phyloP scores from a whole-genome alignment of 2,329 filamentous ascomycete species.

The Paramyrothecium sp. region DNA sequence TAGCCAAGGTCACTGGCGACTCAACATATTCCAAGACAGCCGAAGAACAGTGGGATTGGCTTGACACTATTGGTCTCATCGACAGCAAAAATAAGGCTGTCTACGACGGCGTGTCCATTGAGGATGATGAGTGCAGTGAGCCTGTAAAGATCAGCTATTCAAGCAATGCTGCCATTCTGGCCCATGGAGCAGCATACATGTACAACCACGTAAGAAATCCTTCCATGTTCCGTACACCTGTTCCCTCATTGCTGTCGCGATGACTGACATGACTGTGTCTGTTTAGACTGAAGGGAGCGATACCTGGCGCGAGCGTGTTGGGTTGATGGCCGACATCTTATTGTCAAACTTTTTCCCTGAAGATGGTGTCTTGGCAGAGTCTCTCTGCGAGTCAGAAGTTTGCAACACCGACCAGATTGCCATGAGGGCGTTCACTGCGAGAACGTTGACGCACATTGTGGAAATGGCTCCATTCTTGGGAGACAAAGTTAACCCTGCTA shows the following conservation, averaged over 20 bases:
- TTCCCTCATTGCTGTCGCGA: neutral
- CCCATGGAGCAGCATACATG: conserved; percentile 62
- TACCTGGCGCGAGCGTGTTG: conserved; percentile 51
- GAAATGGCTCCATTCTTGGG: conserved; percentile 54
- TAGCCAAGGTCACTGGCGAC: conserved; percentile 69
- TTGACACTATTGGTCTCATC: conserved; percentile 54
- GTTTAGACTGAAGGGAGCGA: conserved; percentile 43
- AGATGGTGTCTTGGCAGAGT: conserved; percentile 56
- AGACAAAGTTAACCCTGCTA: conserved; percentile 46
- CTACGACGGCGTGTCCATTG: conserved; percentile 55
- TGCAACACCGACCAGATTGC: conserved; percentile 64
- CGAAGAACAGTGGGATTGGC: conserved; percentile 63
- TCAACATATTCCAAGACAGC: conserved; percentile 64
- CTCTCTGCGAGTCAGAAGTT: conserved; percentile 54
- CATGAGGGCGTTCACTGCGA: conserved; percentile 61
- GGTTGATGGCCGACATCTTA: conserved; percentile 34
- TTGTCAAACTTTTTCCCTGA: conserved; percentile 51
- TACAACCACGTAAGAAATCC: conserved; percentile 51
- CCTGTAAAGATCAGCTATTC: conserved; percentile 58
- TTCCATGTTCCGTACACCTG: conserved; percentile 3
- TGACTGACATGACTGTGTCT: conserved; percentile 6
- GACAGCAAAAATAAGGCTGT: conserved; percentile 57
- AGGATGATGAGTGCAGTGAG: conserved; percentile 48
- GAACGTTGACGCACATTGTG: conserved; percentile 53
- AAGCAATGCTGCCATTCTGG: conserved; percentile 57